phyloP scores from a whole-genome alignment of 2,329 filamentous ascomycete genomes.

The Tolypocladium cylindrosporum region DNA sequence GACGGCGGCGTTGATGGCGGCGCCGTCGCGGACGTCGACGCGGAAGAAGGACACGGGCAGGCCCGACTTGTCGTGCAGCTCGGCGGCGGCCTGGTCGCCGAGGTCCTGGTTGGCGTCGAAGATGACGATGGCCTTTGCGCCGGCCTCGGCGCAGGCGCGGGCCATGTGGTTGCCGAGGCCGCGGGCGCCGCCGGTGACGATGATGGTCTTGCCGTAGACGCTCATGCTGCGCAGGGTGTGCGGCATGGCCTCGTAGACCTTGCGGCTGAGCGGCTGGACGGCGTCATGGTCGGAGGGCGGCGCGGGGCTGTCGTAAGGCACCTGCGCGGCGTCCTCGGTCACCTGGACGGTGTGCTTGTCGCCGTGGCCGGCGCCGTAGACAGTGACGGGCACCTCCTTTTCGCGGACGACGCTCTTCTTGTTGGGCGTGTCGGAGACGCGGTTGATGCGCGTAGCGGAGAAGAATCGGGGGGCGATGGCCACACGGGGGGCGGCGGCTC shows the following conservation, averaged over 20 bases:
- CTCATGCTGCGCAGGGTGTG: conserved; percentile 60
- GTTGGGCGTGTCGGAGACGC: conserved; percentile 27
- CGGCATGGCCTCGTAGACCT: conserved; percentile 46
- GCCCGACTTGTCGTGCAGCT: conserved; percentile 62
- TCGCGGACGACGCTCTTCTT: conserved; percentile 46
- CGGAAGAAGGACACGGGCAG: conserved; percentile 69
- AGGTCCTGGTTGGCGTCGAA: conserved; percentile 70
- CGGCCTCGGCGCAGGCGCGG: conserved; percentile 65
- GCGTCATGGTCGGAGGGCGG: conserved; percentile 33
- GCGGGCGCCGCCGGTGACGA: conserved; percentile 66
- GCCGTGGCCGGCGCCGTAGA: conserved; percentile 37
- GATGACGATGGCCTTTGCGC: conserved; percentile 63
- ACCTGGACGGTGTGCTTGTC: conserved; percentile 49
- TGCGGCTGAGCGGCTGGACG: conserved; percentile 41
- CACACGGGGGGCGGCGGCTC: conserved; percentile 16
- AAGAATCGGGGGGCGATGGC: conserved; percentile 19
- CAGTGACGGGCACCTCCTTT: conserved; percentile 46
- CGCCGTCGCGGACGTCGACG: conserved; percentile 65
- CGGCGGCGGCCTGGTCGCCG: conserved; percentile 58
- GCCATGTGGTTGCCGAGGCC: conserved; percentile 75
- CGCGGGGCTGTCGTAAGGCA: conserved; percentile 29
- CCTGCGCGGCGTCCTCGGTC: conserved; percentile 27
- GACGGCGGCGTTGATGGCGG: conserved; percentile 60
- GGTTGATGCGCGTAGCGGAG: conserved; percentile 18
- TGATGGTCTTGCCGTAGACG: conserved; percentile 59